phyloP scores from a whole-genome alignment of 2,329 filamentous ascomycete genomes.

The Torrubiella hemipterigena region DNA sequence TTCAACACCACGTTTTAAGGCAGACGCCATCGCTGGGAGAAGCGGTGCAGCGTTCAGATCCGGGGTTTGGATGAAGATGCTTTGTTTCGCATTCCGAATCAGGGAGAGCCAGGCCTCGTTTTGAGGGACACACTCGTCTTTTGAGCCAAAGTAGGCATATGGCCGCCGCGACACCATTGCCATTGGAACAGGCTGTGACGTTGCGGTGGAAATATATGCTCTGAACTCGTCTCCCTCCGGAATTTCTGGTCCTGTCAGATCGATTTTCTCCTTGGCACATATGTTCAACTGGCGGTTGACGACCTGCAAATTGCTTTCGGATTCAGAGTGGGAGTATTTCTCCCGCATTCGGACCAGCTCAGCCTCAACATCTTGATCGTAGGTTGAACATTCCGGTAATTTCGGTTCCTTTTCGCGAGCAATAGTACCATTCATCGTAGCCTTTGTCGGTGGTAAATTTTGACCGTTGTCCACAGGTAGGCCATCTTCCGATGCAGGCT shows the following conservation, averaged over 20 bases:
- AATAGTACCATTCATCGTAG: neutral
- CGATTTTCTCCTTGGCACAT: conserved; percentile 37
- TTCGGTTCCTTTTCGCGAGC: neutral
- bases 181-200: conserved; percentile 50
- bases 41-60: conserved; percentile 63
- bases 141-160: conserved; percentile 50
- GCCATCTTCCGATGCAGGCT: conserved; percentile 36
- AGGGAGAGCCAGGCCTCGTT: conserved; percentile 65
- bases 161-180: conserved; percentile 60
- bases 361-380: conserved; percentile 46
- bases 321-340: conserved; percentile 32
- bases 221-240: conserved; percentile 45
- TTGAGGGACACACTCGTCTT: conserved; percentile 53
- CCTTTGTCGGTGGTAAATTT: neutral
- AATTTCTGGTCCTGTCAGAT: conserved; percentile 41
- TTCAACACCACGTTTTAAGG: conserved; percentile 54
- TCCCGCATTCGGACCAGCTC: conserved; percentile 53
- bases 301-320: conserved; percentile 43
- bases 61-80: conserved; percentile 68
- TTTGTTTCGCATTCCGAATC: conserved; percentile 48
- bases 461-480: neutral
- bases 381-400: conserved; percentile 46
- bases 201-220: conserved; percentile 41
- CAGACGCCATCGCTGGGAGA: conserved; percentile 48
- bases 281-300: conserved; percentile 57